These are phyloP conservation scores for Paraconiothyrium brasiliense DNA, from an alignment of 2,329 filamentous ascomycete genomes.

Conservation along the genomic window DNA sequence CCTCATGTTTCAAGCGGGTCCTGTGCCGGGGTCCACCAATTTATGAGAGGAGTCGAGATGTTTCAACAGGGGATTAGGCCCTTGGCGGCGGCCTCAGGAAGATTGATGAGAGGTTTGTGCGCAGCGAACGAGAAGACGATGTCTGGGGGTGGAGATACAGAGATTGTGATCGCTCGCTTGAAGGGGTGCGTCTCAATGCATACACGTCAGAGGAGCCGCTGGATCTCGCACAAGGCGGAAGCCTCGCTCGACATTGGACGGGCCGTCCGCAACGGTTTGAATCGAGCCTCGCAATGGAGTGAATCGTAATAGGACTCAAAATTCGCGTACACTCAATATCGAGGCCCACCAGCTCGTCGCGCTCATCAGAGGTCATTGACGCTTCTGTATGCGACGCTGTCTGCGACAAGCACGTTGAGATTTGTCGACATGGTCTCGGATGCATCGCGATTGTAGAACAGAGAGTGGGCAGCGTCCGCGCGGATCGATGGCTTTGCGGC, in stretches of 20 bases:
- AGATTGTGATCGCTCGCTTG: conserved; percentile 2
- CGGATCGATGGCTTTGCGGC: background rate
- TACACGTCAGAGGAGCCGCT: background rate
- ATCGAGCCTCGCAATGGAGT: background rate
- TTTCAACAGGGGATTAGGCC: conserved; percentile 10
- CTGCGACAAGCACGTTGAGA: background rate
- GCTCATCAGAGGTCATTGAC: background rate
- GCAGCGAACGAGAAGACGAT: conserved; percentile 5
- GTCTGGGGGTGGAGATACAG: background rate
- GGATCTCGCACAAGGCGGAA: background rate
- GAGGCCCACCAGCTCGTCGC: background rate
- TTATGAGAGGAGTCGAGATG: conserved; percentile 13
- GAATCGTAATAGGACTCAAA: background rate
- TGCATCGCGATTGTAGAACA: background rate
- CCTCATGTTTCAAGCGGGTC: conserved; percentile 1
- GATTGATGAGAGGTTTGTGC: background rate
- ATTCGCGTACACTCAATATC: background rate
- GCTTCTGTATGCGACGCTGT: background rate
- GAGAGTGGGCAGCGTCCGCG: background rate
- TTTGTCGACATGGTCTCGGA: background rate
- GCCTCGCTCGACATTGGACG: background rate
- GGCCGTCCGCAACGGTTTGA: background rate
- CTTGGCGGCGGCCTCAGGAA: conserved; percentile 13
- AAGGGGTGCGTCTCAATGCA: background rate
- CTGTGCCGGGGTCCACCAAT: conserved; percentile 10